Base-by-base conservation (phyloP, 805 yeast species). In the Wickerhamiella parazyma region DNA sequence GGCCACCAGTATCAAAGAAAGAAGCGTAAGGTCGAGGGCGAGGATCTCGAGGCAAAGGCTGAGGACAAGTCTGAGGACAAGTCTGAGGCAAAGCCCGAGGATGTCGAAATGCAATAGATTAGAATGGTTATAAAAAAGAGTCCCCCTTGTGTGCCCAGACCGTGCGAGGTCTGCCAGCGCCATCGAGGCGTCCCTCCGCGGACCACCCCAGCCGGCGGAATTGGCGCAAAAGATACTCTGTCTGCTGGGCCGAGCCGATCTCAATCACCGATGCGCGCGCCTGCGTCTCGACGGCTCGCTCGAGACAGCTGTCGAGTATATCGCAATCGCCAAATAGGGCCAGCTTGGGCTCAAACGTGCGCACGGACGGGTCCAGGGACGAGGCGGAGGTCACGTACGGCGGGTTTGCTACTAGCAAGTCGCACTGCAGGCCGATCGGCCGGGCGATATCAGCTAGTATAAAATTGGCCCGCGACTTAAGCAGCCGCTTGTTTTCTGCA, bases 241-340 rank as follows among this genome's bases (percentile, higher is more conserved):
- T 78, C 56, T 87, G 97, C 3, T 58, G 54, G 24, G 50, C 45
- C 45, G 73, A 69, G 0, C 95, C 95, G 5, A 87, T 59, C 57
- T 87, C 97, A 57, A 83, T 81, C 0, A 85, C 73, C 52, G 85
- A 78, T 0, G 71, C 80, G 4, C 62, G 45, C 3, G 82, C 73
- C 0, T 62, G 48, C 2, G 66, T 37, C 33, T 45, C 42, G 1
- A 73, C 61, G 47, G 80, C 64, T 16, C 63, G 66, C 1, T 60
- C 50, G 0, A 78, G 54, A 28, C 89, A 63, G 1, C 76, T 73
- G 1, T 61, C 53, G 59, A 80, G 87, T 54, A 84, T 83, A 52
- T 81, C 87, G 3, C 69, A 49, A 44, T 78, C 77, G 0, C 95
- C 97, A 2, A 81, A 60, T n/a, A 89, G 64, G 0, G 97, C 97